These are phyloP conservation scores for Penicillium nordicum DNA, from an alignment of 2,329 filamentous ascomycete genomes.

Conservation along the genomic window DNA sequence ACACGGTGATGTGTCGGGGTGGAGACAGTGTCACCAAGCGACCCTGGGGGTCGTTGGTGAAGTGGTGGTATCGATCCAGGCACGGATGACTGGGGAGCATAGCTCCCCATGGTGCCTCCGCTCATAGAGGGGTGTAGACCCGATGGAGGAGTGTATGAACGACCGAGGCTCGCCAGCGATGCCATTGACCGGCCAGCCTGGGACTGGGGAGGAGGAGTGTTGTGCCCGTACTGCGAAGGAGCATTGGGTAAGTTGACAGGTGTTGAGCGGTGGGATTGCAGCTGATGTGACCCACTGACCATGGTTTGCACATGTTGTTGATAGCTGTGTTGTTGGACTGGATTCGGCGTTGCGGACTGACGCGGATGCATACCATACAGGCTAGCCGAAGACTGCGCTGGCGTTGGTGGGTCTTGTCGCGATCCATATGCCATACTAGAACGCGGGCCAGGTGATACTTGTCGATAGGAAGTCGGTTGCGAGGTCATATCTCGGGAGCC, in stretches of 20 bases:
- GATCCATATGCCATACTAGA: constrained; percentile 30
- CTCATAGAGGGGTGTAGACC: constrained; percentile 29
- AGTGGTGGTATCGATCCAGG: constrained; percentile 25
- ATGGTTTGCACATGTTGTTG: constrained; percentile 40
- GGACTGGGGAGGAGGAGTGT: constrained; percentile 34
- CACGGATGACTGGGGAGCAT: constrained; percentile 26
- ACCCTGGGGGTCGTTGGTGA: constrained; percentile 29
- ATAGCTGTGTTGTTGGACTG: constrained; percentile 28
- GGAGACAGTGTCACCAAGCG: constrained; percentile 22
- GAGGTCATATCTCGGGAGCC: constrained; percentile 31
- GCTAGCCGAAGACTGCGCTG: constrained; percentile 30
- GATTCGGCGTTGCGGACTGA: constrained; percentile 23
- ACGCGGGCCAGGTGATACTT: constrained; percentile 32
- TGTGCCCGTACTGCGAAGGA: constrained; percentile 30
- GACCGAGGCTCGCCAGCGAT: constrained; percentile 28
- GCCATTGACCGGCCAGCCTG: constrained; percentile 28
- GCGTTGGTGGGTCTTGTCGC: constrained; percentile 32
- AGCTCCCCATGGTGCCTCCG: constrained; percentile 28
- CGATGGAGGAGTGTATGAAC: constrained; percentile 42
- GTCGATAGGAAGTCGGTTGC: constrained; percentile 25
- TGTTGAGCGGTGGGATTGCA: constrained; percentile 31
- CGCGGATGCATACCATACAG: constrained; percentile 30
- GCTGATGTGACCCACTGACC: constrained; percentile 37
- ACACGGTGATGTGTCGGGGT: constrained; percentile 35
- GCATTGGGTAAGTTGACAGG: constrained; percentile 29